Conservation (phyloP, 306 rosid species). For the Quercus alba region DNA sequence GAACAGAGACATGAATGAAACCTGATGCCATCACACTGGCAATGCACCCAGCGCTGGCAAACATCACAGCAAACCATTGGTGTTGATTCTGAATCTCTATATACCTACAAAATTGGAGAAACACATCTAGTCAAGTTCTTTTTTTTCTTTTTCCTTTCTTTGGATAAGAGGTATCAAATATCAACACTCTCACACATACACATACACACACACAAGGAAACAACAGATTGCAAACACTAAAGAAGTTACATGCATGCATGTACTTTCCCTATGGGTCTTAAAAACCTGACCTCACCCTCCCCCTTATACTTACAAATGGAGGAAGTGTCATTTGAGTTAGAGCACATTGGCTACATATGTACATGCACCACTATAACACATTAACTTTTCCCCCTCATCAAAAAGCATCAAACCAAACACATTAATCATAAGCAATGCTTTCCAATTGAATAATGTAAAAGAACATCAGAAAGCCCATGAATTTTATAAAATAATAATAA, state of each 20-base stretch:
- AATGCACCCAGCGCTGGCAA: constrained; percentile 99
- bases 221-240: neutral
- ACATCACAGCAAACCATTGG: constrained; percentile 99
- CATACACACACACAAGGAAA: neutral
- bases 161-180: no score
- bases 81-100: constrained; percentile 98
- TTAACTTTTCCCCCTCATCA: neutral
- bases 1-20: constrained; percentile 21
- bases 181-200: no score
- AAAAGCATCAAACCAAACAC: neutral
- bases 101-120: constrained; percentile 61
- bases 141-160: neutral
- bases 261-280: no score
- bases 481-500: neutral
- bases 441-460: neutral
- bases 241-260: no score
- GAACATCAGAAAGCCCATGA: neutral
- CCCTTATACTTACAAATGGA: no score
- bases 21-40: constrained; percentile 97
- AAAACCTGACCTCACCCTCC: neutral
- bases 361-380: neutral
- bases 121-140: constrained; percentile 15
- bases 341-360: neutral
- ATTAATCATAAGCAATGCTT: neutral
- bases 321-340: neutral